phyloP scores from a whole-genome alignment of 202 grass and related monocot species.

The Zoysia matrella region DNA sequence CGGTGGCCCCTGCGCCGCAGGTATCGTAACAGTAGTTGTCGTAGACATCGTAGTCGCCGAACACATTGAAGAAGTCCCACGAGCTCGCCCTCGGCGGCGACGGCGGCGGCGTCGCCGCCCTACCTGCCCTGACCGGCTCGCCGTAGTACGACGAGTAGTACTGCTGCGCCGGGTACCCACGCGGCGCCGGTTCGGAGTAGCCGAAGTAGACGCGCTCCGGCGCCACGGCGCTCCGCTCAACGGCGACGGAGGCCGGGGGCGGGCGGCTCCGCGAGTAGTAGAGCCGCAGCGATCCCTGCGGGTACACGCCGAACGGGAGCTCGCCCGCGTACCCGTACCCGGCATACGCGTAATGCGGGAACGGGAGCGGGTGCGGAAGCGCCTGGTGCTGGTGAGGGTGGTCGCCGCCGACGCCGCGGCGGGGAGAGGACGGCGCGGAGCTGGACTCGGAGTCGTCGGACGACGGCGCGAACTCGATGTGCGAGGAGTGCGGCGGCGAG shows the following conservation, averaged over 20 bases:
- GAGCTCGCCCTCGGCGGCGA: slow-evolving; percentile 70
- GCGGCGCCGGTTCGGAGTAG: slow-evolving; percentile 40
- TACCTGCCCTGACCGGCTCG: not conserved
- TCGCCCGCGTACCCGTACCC: slow-evolving; percentile 38
- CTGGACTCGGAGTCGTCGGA: slow-evolving; percentile 31
- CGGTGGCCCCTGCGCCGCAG: not conserved
- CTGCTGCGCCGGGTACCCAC: slow-evolving; percentile 25
- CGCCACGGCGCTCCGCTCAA: slow-evolving; percentile 48
- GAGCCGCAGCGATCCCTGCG: slow-evolving; percentile 51
- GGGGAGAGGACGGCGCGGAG: slow-evolving; percentile 53
- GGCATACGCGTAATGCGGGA: slow-evolving; percentile 46
- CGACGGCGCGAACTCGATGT: slow-evolving; percentile 60
- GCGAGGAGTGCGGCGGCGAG: slow-evolving; percentile 61
- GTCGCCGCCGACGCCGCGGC: slow-evolving; percentile 1
- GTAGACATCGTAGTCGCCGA: slow-evolving; percentile 61
- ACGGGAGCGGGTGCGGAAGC: slow-evolving; percentile 28
- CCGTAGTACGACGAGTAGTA: slow-evolving; percentile 34
- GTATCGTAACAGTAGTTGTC: slow-evolving; percentile 60
- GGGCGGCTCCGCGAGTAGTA: slow-evolving; percentile 76
- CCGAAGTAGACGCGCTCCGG: slow-evolving; percentile 58
- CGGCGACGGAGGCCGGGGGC: slow-evolving; percentile 59
- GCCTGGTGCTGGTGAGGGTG: too few species aligned
- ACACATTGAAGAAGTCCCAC: slow-evolving; percentile 94
- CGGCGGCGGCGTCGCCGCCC: slow-evolving; percentile 45
- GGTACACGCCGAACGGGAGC: slow-evolving; percentile 33